Conservation (phyloP, 345 rosid genomes). For the Eucalyptus regnans region DNA sequence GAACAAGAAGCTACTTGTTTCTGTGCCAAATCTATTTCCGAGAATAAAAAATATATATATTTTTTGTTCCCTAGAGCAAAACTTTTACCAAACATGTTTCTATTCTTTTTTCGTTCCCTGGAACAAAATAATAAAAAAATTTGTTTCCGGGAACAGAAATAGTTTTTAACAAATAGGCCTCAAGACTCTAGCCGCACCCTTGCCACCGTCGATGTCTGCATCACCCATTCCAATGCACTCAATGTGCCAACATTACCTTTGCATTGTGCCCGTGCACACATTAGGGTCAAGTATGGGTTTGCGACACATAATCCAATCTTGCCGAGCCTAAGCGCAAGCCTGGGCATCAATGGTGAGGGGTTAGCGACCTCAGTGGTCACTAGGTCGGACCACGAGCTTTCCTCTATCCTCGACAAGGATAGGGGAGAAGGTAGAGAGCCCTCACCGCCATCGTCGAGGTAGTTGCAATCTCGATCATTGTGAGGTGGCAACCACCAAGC, state of each 20-base stretch:
- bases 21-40: too few species aligned
- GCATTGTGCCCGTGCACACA: not conserved
- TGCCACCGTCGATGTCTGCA: not conserved
- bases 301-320: not conserved
- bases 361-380: not conserved
- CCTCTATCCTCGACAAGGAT: not conserved
- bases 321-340: not conserved
- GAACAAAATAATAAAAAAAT: too few species aligned
- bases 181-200: not conserved
- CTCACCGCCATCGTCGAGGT: not conserved
- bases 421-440: not conserved
- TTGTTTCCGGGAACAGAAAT: too few species aligned
- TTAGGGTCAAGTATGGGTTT: not conserved
- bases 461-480: not conserved
- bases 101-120: too few species aligned
- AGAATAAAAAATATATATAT: too few species aligned
- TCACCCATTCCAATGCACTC: not conserved
- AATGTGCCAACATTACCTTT: not conserved
- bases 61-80: too few species aligned
- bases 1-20: too few species aligned
- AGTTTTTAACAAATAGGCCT: too few species aligned
- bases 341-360: not conserved
- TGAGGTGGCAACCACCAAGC: not conserved
- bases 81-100: too few species aligned
- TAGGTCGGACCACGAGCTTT: not conserved